Conservation (phyloP, 2,329 filamentous ascomycete species). For the Apiospora phragmitis region DNA sequence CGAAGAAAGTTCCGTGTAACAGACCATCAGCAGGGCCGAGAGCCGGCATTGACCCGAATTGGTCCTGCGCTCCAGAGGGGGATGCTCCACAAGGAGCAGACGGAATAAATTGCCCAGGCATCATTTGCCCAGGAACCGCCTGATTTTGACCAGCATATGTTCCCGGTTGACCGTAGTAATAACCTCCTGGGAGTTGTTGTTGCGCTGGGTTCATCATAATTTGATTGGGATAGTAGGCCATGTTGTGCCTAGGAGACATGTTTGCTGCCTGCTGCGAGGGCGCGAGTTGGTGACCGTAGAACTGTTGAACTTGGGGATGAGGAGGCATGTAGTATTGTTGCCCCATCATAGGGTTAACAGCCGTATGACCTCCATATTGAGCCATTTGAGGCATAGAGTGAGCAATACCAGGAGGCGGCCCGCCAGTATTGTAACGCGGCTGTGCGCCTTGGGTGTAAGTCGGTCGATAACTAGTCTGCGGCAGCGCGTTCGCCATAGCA, state of each 20-base stretch:
- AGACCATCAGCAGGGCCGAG: conserved; percentile 27
- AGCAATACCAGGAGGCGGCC: conserved; percentile 38
- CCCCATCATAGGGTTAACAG: conserved; percentile 37
- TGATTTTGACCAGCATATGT: conserved; percentile 38
- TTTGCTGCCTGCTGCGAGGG: conserved; percentile 36
- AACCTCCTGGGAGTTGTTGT: conserved; percentile 32
- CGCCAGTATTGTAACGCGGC: conserved; percentile 29
- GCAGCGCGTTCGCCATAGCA: conserved; percentile 44
- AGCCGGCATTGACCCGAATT: conserved; percentile 16
- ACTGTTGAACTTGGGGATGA: conserved; percentile 43
- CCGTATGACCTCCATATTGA: conserved; percentile 40
- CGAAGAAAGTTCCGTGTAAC: conserved; percentile 9
- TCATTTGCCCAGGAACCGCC: conserved; percentile 33
- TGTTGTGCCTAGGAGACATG: conserved; percentile 38
- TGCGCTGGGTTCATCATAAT: conserved; percentile 44
- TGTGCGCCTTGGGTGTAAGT: conserved; percentile 37
- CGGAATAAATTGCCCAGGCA: conserved; percentile 37
- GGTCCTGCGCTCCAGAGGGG: conserved; percentile 22
- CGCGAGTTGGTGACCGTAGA: conserved; percentile 42
- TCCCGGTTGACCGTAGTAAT: conserved; percentile 44
- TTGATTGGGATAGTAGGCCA: conserved; percentile 46
- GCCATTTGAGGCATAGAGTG: conserved; percentile 37
- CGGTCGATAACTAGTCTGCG: conserved; percentile 40
- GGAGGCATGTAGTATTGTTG: conserved; percentile 51
- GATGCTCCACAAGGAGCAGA: conserved; percentile 21